Base-by-base conservation (phyloP, 179 eudicot genomes). In the Patellifolia procumbens region DNA sequence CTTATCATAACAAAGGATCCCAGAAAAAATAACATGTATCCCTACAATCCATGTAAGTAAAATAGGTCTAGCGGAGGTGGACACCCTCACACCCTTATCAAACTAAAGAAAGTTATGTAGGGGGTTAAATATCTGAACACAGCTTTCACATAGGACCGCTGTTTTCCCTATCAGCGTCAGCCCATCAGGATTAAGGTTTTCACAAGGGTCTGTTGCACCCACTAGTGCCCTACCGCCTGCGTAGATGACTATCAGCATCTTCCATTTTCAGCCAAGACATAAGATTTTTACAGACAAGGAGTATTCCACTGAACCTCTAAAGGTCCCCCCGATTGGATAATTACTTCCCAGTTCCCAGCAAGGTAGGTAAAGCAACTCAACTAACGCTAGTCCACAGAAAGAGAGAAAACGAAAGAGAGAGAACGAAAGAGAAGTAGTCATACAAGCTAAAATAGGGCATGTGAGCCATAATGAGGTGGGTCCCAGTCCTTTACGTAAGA, bases 401-500 rank as follows among this genome's bases (percentile, higher is more conserved):
- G 35, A 55, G 60, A 56, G 26, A 17, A 32, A 78, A 31, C 39
- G 66, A 26, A 19, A 24, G 68, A n/a, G n/a, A n/a, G n/a, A n/a
- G n/a, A n/a, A n/a, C n/a, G n/a, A n/a, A n/a, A n/a, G 42, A 56
- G 17, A 5, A 59, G 24, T 39, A 11, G 73, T 49, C 75, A 61
- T 51, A 39, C 39, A 48, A 70, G 64, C 77, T 31, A 29, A 67
- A 59, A 80, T 61, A 78, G 79, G 70, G 79, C 83, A 84, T 82
- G 84, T 82, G 85, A 87, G 53, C 59, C 34, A 70, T 72, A 48
- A 67, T 45, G 32, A 84, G 74, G 78, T 61, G 24, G 83, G 45
- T n/a, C n/a, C n/a, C n/a, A n/a, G 76, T 37, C 87, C 67, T 46
- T n/a, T 22, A 51, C 20, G 0, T 24, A 56, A 56, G 51, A 48